Conservation (phyloP, 176 grass and related monocot genomes). For the Eragrostis nindensis region DNA sequence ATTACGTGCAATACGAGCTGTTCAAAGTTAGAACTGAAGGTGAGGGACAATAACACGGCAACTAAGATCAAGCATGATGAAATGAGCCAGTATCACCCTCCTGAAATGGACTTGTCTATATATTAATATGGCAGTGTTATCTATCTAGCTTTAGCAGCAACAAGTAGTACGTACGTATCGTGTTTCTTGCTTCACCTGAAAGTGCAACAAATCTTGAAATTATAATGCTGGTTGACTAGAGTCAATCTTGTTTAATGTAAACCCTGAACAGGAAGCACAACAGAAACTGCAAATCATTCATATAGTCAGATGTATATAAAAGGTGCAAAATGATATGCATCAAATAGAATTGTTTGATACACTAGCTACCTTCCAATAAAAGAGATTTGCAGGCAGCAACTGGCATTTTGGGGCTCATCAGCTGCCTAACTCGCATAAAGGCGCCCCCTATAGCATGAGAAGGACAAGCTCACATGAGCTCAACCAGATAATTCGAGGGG, state of each 20-base stretch:
- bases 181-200: neutral
- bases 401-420: constrained; percentile 52
- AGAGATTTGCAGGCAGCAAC: constrained; percentile 44
- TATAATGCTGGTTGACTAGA: constrained; percentile 14
- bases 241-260: constrained; percentile 31
- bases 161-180: neutral
- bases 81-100: neutral
- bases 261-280: neutral
- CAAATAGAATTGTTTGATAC: no score
- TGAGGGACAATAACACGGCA: constrained; percentile 20
- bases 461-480: constrained; percentile 74
- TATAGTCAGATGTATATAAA: no score
- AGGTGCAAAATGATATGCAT: neutral
- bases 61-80: constrained; percentile 13
- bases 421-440: constrained; percentile 63
- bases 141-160: no score
- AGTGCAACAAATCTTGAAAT: neutral
- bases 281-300: neutral
- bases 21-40: constrained; percentile 9
- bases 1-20: neutral
- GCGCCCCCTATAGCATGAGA: constrained; percentile 31
- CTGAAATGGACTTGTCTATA: neutral
- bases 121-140: neutral
- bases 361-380: constrained; percentile 5
- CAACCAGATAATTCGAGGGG: constrained; percentile 56